Evolutionary conservation across 352 stramenopile species (phyloP), one percentile per base, ranked within the genome.

Genomic region (Blastocystis hominis): DNA sequence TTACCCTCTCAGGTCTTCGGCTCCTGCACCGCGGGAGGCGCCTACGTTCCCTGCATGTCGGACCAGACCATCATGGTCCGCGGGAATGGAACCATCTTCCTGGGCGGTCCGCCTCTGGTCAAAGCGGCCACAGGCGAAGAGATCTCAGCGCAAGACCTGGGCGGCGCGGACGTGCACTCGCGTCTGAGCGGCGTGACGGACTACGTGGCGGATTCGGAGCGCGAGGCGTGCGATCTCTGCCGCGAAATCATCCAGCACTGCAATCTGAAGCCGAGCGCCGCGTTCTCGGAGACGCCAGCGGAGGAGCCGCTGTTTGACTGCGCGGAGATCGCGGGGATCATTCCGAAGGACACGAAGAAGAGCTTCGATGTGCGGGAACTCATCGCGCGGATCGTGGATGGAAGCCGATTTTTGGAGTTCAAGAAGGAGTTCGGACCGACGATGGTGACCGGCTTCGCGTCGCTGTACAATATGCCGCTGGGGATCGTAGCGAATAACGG

Each of bases 401-500:
- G 95, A 47, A 96, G 91, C 90, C 92, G 94, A 61, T 98, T 98
- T 89, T 94, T 98, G 89, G 96, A 98, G 91, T 98, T 98, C 92
- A 98, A 98, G 90, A 91, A 94, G 80, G 90, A 95, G 46, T 99
- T 98, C 89, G 96, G 95, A 17, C 95, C 94, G 50, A 98, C 95
- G 0, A 94, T 99, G 24, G 95, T 99, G 40, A 98, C 94, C 68
- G 89, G 96, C 30, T 99, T 98, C 91, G 95, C 93, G 2, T 93
- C 94, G 61, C 90, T 99, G 69, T 96, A 98, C 88, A 95, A 95
- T 42, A 94, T 96, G 89, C 93, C 93, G 1, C 92, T 98, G 9
- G 96, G 96, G 4, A 97, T 99, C 86, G 93, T 99, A 88, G 96
- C 95, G 70, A 99, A 99, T 91, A 98, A 98, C 89, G 96, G 96